Percentiles rank a stretch among this genome's conserved stretches.
These are phyloP conservation scores for Serendipita sp. DNA, from an alignment of 768 basidiomycete genomes.

Conservation along the genomic window DNA sequence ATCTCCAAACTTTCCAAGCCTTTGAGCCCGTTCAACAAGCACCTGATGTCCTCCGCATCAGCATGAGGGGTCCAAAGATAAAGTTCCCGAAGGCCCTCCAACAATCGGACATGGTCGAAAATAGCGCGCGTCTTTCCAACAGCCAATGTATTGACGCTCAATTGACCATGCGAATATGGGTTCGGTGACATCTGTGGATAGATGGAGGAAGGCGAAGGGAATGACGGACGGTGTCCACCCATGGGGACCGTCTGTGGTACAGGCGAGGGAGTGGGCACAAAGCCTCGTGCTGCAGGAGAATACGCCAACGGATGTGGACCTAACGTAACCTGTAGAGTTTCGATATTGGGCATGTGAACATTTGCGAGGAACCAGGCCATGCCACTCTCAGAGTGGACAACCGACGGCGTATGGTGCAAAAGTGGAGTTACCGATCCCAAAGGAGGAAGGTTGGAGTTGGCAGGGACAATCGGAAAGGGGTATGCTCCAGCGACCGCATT, in stretches of 20 bases:
- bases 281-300: background rate
- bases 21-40: background rate
- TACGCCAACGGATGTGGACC: background rate
- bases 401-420: background rate
- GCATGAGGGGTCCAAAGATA: slow-evolving; percentile 1
- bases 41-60: background rate
- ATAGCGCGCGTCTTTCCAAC: background rate
- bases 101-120: background rate
- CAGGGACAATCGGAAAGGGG: too few relatives aligned
- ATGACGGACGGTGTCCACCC: background rate
- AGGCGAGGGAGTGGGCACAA: background rate
- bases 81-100: background rate
- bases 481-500: background rate
- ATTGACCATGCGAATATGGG: background rate
- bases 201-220: background rate
- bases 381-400: background rate
- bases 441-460: too few relatives aligned
- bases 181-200: background rate
- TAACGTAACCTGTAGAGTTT: background rate
- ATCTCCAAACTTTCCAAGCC: background rate
- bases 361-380: background rate
- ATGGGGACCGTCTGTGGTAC: background rate
- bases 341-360: background rate
- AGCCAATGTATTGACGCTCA: background rate
- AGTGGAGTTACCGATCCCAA: background rate